A percentile compares a stretch with the other conserved stretches of the same genome.
Evolutionary conservation across 176 grass and related monocot genomes (phyloP).

Genomic region (Alopecurus myosuroides): DNA sequence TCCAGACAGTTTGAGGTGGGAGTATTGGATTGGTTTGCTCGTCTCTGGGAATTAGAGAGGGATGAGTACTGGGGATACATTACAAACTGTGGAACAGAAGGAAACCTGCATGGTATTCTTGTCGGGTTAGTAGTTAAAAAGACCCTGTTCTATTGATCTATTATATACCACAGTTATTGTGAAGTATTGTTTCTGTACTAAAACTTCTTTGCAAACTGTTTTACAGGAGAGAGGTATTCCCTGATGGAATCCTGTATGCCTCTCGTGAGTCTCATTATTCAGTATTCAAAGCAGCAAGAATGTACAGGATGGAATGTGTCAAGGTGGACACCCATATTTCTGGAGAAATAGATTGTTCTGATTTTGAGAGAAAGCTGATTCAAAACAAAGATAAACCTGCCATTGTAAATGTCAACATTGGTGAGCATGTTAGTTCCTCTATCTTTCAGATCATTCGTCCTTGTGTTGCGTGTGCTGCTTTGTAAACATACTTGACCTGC

Average conservation of each 20-base stretch:
- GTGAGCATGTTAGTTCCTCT: slow-evolving; percentile 4
- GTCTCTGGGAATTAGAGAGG: neutral
- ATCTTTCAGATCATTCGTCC: neutral
- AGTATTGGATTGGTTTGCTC: slow-evolving; percentile 2
- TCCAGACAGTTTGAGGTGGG: neutral
- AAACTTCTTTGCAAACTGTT: neutral
- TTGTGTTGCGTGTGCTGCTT: neutral
- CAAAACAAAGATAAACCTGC: slow-evolving; percentile 59
- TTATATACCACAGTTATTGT: neutral
- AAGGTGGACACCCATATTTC: neutral
- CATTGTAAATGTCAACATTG: slow-evolving; percentile 76
- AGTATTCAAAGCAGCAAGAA: slow-evolving; percentile 64
- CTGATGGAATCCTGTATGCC: slow-evolving; percentile 54
- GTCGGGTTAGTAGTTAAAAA: neutral
- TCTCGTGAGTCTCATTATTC: slow-evolving; percentile 59
- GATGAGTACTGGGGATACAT: neutral
- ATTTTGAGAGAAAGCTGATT: slow-evolving; percentile 36
- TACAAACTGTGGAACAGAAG: slow-evolving; percentile 2
- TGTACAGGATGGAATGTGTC: slow-evolving; percentile 49
- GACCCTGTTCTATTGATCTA: neutral
- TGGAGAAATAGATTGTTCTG: slow-evolving; percentile 26
- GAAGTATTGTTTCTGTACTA: neutral
- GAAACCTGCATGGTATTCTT: neutral
- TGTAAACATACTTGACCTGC: slow-evolving; percentile 6
- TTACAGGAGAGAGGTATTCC: slow-evolving; percentile 64